A percentile compares a stretch with the other conserved stretches of the same genome.
These are phyloP conservation scores for Pseudocercospora crystallina DNA, from an alignment of 2,329 filamentous ascomycete species.

Conservation along the genomic window DNA sequence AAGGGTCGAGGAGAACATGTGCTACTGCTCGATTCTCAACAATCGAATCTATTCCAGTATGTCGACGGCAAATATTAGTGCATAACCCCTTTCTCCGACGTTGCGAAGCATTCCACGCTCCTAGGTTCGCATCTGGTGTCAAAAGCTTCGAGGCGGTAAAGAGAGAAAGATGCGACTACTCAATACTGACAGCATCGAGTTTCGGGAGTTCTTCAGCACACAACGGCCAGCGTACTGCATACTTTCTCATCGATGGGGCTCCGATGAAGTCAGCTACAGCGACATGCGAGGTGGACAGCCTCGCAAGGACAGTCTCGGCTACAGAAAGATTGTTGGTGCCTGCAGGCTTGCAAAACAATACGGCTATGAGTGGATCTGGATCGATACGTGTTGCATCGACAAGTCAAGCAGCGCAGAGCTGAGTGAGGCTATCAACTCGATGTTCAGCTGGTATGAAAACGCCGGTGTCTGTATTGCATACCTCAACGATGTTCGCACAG, in stretches of 20 bases:
- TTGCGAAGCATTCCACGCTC: too few relatives aligned
- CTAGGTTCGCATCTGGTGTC: too few relatives aligned
- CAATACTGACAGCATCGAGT: too few relatives aligned
- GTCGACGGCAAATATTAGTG: too few relatives aligned
- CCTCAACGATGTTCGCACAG: conserved; percentile 5
- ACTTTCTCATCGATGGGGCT: conserved; percentile 20
- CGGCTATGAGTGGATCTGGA: conserved; percentile 16
- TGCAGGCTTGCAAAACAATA: background rate
- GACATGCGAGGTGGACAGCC: too few relatives aligned
- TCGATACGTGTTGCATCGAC: conserved; percentile 25
- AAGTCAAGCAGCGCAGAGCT: conserved; percentile 19
- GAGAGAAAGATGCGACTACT: too few relatives aligned
- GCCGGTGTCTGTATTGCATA: conserved; percentile 8
- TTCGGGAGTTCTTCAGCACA: too few relatives aligned
- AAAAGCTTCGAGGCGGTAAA: too few relatives aligned
- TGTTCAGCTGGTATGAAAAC: conserved; percentile 18
- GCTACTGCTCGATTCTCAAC: too few relatives aligned
- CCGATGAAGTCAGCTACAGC: conserved; percentile 7
- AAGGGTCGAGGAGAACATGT: too few relatives aligned
- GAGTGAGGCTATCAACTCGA: conserved; percentile 21
- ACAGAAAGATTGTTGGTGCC: conserved; percentile 5
- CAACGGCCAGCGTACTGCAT: conserved; percentile 14
- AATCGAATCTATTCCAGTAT: too few relatives aligned
- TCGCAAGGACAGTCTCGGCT: background rate
- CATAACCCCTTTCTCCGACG: too few relatives aligned